These are phyloP conservation scores for Penicillium tannophilum DNA, from an alignment of 495 filamentous ascomycete species.

Conservation along the genomic window DNA sequence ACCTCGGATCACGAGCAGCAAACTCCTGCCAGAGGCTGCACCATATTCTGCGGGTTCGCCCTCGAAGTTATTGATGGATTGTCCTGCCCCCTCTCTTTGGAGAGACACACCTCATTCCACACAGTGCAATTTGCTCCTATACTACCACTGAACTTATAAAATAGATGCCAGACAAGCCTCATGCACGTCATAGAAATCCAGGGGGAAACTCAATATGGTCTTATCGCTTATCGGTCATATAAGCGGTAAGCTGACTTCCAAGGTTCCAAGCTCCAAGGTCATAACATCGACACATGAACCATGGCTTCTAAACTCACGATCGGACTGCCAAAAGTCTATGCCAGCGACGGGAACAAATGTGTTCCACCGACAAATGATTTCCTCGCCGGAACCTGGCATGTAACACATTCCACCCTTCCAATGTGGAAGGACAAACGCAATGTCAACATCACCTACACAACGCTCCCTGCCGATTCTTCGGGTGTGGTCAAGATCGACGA, in stretches of 20 bases:
- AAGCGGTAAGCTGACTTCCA: not conserved
- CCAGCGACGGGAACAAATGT: constrained; percentile 31
- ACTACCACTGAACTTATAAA: too few species aligned
- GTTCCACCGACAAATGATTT: constrained; percentile 57
- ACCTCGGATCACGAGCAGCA: too few species aligned
- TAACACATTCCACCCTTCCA: constrained; percentile 67
- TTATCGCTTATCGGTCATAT: not conserved
- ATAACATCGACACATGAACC: not conserved
- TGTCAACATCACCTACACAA: constrained; percentile 71
- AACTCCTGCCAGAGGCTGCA: too few species aligned
- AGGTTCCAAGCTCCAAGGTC: not conserved
- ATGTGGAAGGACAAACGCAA: constrained; percentile 71
- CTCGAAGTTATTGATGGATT: too few species aligned
- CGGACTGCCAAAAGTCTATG: constrained; percentile 19
- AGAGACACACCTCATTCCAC: too few species aligned
- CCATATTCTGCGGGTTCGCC: too few species aligned
- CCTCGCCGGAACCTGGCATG: constrained; percentile 70
- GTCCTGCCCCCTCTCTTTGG: too few species aligned
- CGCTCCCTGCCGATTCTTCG: constrained; percentile 36
- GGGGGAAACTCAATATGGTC: not conserved
- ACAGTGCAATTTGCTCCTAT: too few species aligned
- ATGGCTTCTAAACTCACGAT: constrained; percentile 20
- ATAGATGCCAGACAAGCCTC: not conserved
- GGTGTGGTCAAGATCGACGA: constrained; percentile 58
- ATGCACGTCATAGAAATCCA: not conserved